Base-by-base conservation (phyloP, 495 filamentous ascomycete genomes). In the Xylaria acuta region DNA sequence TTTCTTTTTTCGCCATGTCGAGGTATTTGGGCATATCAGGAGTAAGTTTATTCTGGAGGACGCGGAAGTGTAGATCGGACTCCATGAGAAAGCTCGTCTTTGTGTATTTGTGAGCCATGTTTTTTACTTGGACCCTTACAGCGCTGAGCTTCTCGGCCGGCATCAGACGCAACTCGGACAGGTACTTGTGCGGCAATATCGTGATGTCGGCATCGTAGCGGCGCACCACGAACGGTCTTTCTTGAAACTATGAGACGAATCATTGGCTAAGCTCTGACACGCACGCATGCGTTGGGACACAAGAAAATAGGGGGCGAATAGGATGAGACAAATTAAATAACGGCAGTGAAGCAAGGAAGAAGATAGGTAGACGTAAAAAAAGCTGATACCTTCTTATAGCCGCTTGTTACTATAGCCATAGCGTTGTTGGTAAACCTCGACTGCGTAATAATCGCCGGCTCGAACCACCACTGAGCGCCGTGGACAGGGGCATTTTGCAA, bases 101-200 rank as follows among this genome's bases (percentile, higher is more conserved):
- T 49, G 59, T 62, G 7, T 36, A 62, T 41, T 41, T n/a, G 59
- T 62, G 38, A 40, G 32, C 34, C 59, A 62, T 62, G n/a, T 62
- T 62, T 36, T 62, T 22, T 0, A 9, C 34, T 7, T 41, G 18
- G 18, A 49, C 45, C 59, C 18, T 41, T 1, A 40, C 18, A 62
- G 59, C 34, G n/a, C 59, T 62, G 20, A 62, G 59, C 20, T 40
- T 62, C 16, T 36, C 38, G 7, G 59, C 27, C 59, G 62, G 62
- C 40, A 47, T n/a, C 16, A 64, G n/a, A 14, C 62, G 20, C 40
- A 64, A 9, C 12, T 64, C 62, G 2, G 43, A 25, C 12, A 47
- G 25, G 38, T 64, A 64, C 14, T 32, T 47, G 14, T 41, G 43
- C 5, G 62, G 62, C 20, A 64, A 14, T 14, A 64, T 47, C 5